Percentiles rank a stretch among this genome's conserved stretches.
phyloP scores from a whole-genome alignment of 2,329 filamentous ascomycete species.

The Aureobasidium sp. region DNA sequence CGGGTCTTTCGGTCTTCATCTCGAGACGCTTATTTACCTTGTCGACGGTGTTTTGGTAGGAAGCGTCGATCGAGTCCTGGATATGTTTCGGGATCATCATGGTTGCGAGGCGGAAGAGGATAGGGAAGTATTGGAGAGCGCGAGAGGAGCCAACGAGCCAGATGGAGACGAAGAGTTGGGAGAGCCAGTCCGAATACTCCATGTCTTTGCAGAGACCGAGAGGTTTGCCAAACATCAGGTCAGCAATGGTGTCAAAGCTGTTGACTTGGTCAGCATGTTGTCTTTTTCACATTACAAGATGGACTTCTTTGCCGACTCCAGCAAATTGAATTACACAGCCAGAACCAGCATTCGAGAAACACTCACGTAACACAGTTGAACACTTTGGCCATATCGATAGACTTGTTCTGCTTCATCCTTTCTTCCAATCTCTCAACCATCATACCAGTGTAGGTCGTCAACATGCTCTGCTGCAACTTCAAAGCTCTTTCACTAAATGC shows the following conservation, averaged over 20 bases:
- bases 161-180: slow-evolving; percentile 10
- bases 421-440: slow-evolving; percentile 29
- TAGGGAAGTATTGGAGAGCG: slow-evolving; percentile 8
- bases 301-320: neutral
- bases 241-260: slow-evolving; percentile 34
- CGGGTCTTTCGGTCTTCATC: neutral
- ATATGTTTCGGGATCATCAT: slow-evolving; percentile 4
- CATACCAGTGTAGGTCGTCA: slow-evolving; percentile 36
- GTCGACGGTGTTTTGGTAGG: neutral
- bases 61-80: slow-evolving; percentile 3
- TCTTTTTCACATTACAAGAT: neutral
- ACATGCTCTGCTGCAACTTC: slow-evolving; percentile 33
- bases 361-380: slow-evolving; percentile 30
- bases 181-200: slow-evolving; percentile 9
- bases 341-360: neutral
- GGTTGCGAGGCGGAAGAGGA: neutral
- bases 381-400: slow-evolving; percentile 26
- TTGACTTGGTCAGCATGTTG: neutral
- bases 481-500: slow-evolving; percentile 39
- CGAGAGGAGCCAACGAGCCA: neutral
- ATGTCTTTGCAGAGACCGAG: slow-evolving; percentile 20
- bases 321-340: neutral
- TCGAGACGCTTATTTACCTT: neutral
- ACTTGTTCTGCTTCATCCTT: slow-evolving; percentile 15
- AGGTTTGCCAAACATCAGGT: slow-evolving; percentile 29